Evolutionary conservation across 2,329 filamentous ascomycete species (phyloP).

Genomic region (Trichoderma sp.): DNA sequence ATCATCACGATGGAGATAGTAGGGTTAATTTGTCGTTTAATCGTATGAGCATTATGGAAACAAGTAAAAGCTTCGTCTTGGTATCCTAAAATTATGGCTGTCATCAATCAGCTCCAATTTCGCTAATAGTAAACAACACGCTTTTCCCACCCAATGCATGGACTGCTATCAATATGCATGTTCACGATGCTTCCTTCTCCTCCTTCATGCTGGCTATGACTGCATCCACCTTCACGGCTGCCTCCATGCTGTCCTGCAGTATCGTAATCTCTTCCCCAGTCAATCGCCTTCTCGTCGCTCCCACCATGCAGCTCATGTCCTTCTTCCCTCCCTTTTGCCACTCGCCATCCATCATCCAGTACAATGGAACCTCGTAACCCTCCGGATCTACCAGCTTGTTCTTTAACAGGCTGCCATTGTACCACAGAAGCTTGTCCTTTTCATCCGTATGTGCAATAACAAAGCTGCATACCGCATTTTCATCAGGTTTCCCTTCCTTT

Average conservation of each 20-base stretch:
- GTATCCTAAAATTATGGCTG: background rate
- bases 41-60: background rate
- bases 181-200: background rate
- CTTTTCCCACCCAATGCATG: background rate
- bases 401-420: slow-evolving; percentile 46
- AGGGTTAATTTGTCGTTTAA: background rate
- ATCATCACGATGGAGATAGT: background rate
- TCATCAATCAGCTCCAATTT: background rate
- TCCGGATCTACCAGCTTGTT: slow-evolving; percentile 37
- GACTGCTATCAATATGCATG: background rate
- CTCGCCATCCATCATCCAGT: slow-evolving; percentile 43
- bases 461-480: slow-evolving; percentile 41
- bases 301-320: slow-evolving; percentile 43
- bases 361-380: slow-evolving; percentile 39
- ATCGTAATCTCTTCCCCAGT: background rate
- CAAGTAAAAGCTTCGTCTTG: background rate
- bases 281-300: slow-evolving; percentile 20
- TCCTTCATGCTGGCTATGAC: background rate
- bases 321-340: slow-evolving; percentile 41
- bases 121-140: background rate
- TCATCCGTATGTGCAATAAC: slow-evolving; percentile 47
- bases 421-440: slow-evolving; percentile 41
- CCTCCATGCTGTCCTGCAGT: slow-evolving; percentile 16
- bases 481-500: background rate
- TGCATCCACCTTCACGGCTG: background rate